phyloP scores from a whole-genome alignment of 331 rosid genomes.

The Erythrophleum ivorense region DNA sequence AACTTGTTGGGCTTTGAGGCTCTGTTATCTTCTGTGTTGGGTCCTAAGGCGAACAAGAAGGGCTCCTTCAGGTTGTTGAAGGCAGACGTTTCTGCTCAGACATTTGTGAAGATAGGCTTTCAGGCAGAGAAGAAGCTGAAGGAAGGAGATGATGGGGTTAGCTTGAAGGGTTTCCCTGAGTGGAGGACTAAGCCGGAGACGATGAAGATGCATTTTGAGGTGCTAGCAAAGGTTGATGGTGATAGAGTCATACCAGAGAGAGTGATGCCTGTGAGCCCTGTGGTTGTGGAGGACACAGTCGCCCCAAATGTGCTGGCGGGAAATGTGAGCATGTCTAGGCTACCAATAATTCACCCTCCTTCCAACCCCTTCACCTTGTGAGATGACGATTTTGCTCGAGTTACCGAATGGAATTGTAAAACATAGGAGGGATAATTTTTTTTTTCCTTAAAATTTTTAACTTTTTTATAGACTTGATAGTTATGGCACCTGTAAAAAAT shows the following conservation, averaged over 20 bases:
- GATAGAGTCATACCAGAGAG: slow-evolving; percentile 81
- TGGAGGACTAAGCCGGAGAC: slow-evolving; percentile 91
- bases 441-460: neutral
- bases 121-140: slow-evolving; percentile 82
- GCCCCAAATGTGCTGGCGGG: slow-evolving; percentile 47
- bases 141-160: slow-evolving; percentile 63
- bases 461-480: neutral
- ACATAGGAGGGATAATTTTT: slow-evolving; percentile 14
- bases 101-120: slow-evolving; percentile 80
- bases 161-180: slow-evolving; percentile 61
- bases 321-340: slow-evolving; percentile 64
- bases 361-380: slow-evolving; percentile 61
- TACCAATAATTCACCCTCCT: slow-evolving; percentile 61
- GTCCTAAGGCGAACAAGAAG: slow-evolving; percentile 67
- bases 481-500: slow-evolving; percentile 36
- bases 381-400: slow-evolving; percentile 23
- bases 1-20: slow-evolving; percentile 82
- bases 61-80: slow-evolving; percentile 89
- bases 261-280: slow-evolving; percentile 61
- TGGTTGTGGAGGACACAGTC: slow-evolving; percentile 58
- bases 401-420: slow-evolving; percentile 40
- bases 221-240: slow-evolving; percentile 85
- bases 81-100: slow-evolving; percentile 90
- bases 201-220: slow-evolving; percentile 79
- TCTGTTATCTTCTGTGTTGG: slow-evolving; percentile 74